These are phyloP conservation scores for Amylocarpus encephaloides DNA, from an alignment of 2,329 filamentous ascomycete species.

Conservation along the genomic window DNA sequence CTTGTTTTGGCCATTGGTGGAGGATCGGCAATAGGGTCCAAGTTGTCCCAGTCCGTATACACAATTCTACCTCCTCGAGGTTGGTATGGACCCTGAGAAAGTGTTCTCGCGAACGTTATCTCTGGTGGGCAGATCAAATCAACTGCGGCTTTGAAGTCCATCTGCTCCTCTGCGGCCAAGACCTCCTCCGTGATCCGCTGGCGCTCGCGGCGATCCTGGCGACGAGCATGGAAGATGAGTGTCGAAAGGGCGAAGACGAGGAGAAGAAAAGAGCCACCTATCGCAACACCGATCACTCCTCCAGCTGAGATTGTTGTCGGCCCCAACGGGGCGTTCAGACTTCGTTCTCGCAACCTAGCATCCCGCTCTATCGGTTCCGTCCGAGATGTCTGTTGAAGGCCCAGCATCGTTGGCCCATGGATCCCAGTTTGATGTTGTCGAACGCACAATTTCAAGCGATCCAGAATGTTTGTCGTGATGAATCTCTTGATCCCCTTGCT, in stretches of 20 bases:
- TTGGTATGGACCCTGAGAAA: slow-evolving; percentile 10
- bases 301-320: slow-evolving; percentile 6
- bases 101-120: slow-evolving; percentile 1
- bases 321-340: neutral
- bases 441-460: too few relatives aligned
- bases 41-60: slow-evolving; percentile 5
- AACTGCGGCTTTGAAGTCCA: slow-evolving; percentile 19
- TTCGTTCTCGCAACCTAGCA: neutral
- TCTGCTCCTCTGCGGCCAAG: slow-evolving; percentile 15
- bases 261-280: slow-evolving; percentile 14
- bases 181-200: slow-evolving; percentile 1
- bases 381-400: neutral
- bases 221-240: slow-evolving; percentile 11
- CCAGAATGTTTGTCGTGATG: too few relatives aligned
- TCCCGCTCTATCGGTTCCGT: neutral
- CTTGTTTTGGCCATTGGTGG: slow-evolving; percentile 13
- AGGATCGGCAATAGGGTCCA: slow-evolving; percentile 6
- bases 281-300: slow-evolving; percentile 17
- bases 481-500: too few relatives aligned
- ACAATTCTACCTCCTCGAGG: slow-evolving; percentile 3
- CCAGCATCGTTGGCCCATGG: neutral
- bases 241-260: slow-evolving; percentile 5
- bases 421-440: neutral
- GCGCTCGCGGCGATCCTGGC: slow-evolving; percentile 11
- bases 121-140: slow-evolving; percentile 11